These are phyloP conservation scores for Xylaria multiplex DNA, from an alignment of 2,329 filamentous ascomycete genomes.

Conservation along the genomic window DNA sequence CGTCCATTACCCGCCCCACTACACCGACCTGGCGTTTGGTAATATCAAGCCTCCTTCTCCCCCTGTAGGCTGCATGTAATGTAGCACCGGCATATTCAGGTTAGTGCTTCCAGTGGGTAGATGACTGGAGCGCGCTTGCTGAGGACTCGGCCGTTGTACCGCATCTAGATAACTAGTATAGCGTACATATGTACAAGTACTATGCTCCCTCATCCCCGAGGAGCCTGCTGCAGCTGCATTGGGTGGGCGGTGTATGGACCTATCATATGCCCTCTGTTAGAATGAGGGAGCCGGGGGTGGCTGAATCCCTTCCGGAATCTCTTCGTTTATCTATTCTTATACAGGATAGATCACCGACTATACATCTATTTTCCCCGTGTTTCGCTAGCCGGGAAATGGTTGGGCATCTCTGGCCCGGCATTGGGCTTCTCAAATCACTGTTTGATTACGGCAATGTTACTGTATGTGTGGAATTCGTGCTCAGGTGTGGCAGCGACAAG, in stretches of 20 bases:
- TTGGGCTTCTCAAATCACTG: slow-evolving; percentile 21
- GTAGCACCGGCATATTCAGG: slow-evolving; percentile 20
- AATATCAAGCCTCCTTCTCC: slow-evolving; percentile 10
- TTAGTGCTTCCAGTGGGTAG: slow-evolving; percentile 26
- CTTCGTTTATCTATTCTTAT: slow-evolving; percentile 11
- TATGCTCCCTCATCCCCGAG: slow-evolving; percentile 19
- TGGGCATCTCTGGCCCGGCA: slow-evolving; percentile 1
- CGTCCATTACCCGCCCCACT: not conserved
- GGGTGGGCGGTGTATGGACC: slow-evolving; percentile 11
- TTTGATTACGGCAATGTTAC: slow-evolving; percentile 2
- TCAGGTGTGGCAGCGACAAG: not conserved
- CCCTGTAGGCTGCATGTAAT: slow-evolving; percentile 15
- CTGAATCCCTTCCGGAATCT: slow-evolving; percentile 9
- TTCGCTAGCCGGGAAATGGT: slow-evolving; percentile 10
- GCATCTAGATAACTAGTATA: slow-evolving; percentile 22
- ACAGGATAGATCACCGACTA: slow-evolving; percentile 23
- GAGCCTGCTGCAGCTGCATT: slow-evolving; percentile 21
- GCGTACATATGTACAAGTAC: not conserved
- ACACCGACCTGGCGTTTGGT: slow-evolving; percentile 2
- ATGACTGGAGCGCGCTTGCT: slow-evolving; percentile 2
- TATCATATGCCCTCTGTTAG: slow-evolving; percentile 10
- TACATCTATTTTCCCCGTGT: slow-evolving; percentile 6
- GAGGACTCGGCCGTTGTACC: slow-evolving; percentile 20
- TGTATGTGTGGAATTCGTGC: not conserved
- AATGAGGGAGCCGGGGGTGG: slow-evolving; percentile 1